Evolutionary conservation across 108 stramenopile species (phyloP).

Genomic region (Seminavis robusta): DNA sequence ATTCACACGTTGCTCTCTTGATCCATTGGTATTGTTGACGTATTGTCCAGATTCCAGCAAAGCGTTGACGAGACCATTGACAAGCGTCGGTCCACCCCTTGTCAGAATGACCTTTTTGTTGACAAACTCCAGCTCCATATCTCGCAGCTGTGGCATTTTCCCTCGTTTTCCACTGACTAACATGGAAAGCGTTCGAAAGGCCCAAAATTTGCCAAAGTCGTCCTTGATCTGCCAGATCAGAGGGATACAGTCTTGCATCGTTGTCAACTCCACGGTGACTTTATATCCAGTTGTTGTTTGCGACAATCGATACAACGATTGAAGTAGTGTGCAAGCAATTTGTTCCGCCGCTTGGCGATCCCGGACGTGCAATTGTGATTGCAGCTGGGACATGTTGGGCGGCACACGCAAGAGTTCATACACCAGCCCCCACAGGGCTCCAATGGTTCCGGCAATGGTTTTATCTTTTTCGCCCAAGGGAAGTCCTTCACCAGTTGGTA

Average conservation of each 20-base stretch:
- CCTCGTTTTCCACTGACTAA: constrained; percentile 21
- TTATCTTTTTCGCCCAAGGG: constrained; percentile 41
- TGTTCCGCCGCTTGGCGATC: constrained; percentile 22
- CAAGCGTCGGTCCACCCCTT: constrained; percentile 28
- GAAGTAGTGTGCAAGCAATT: constrained; percentile 39
- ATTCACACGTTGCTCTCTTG: constrained; percentile 1
- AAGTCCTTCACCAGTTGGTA: constrained; percentile 40
- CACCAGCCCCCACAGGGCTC: constrained; percentile 48
- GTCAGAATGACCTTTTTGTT: constrained; percentile 67
- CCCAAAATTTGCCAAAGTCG: constrained; percentile 52
- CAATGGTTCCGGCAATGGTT: constrained; percentile 40
- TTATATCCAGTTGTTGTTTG: constrained; percentile 52
- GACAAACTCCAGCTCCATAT: constrained; percentile 52
- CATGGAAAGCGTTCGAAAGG: constrained; percentile 30
- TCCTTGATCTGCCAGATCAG: constrained; percentile 36
- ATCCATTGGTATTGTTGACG: constrained; percentile 5
- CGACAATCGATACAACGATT: constrained; percentile 47
- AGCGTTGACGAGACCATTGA: constrained; percentile 30
- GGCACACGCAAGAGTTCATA: constrained; percentile 24
- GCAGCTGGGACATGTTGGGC: no score
- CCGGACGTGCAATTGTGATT: not conserved
- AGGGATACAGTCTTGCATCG: constrained; percentile 32
- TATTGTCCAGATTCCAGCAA: constrained; percentile 14
- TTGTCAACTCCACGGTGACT: constrained; percentile 36
- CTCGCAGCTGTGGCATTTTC: constrained; percentile 19